These are phyloP conservation scores for Lichtheimia hyalospora DNA, from an alignment of 371 early-diverging fungal species.

Conservation along the genomic window DNA sequence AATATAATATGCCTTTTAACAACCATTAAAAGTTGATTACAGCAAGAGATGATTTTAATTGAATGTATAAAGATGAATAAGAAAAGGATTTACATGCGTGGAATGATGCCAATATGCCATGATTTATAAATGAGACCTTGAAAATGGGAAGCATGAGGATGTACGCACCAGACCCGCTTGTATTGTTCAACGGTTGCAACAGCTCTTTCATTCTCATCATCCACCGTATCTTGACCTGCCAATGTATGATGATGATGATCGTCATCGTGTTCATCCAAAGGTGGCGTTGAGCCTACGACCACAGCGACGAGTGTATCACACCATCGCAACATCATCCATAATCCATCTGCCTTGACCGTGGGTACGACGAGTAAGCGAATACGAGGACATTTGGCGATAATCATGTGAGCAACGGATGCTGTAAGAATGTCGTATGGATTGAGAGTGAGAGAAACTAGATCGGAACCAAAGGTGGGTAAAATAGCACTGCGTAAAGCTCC, in stretches of 20 bases:
- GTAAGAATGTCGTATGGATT: constrained; percentile 43
- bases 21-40: no score
- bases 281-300: constrained; percentile 22
- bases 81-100: constrained; percentile 19
- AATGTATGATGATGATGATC: constrained; percentile 14
- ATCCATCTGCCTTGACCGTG: constrained; percentile 42
- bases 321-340: constrained; percentile 46
- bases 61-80: neutral
- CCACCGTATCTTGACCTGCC: constrained; percentile 5
- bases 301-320: constrained; percentile 38
- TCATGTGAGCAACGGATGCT: constrained; percentile 30
- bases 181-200: constrained; percentile 37
- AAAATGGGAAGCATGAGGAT: constrained; percentile 12
- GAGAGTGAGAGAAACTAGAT: constrained; percentile 34
- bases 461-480: constrained; percentile 44
- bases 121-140: constrained; percentile 15
- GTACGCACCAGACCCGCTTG: constrained; percentile 49
- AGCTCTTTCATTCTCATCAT: constrained; percentile 33
- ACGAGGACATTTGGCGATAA: constrained; percentile 40
- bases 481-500: constrained; percentile 46
- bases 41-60: neutral
- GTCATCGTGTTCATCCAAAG: constrained; percentile 25
- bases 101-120: constrained; percentile 52
- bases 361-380: constrained; percentile 39
- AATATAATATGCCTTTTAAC: neutral